phyloP scores from a whole-genome alignment of 768 basidiomycete species.

The Hortiboletus campestris region DNA sequence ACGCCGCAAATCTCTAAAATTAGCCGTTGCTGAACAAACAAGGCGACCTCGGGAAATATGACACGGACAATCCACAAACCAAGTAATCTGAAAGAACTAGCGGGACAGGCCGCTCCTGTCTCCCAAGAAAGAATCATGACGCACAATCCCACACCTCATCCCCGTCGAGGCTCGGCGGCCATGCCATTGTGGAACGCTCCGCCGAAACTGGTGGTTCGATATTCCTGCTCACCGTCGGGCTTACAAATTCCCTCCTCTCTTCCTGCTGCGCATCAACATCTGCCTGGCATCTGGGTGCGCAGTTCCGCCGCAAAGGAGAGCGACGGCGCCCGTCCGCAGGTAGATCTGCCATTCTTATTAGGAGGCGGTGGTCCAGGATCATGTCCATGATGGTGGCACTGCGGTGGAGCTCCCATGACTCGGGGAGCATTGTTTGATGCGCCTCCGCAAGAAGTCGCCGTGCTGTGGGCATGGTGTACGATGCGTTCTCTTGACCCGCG shows the following conservation, averaged over 20 bases:
- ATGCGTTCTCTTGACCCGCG: neutral
- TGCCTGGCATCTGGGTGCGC: slow-evolving; percentile 28
- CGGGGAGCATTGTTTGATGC: slow-evolving; percentile 27
- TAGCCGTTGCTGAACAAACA: slow-evolving; percentile 7
- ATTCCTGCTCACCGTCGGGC: neutral
- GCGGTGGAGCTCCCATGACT: slow-evolving; percentile 31
- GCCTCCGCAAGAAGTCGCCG: slow-evolving; percentile 28
- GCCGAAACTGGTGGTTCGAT: slow-evolving; percentile 38
- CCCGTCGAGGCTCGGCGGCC: slow-evolving; percentile 27
- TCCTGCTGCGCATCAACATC: slow-evolving; percentile 35
- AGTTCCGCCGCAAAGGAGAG: slow-evolving; percentile 13
- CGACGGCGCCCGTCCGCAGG: slow-evolving; percentile 4
- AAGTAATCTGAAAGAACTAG: slow-evolving; percentile 19
- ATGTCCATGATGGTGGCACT: slow-evolving; percentile 46
- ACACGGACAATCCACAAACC: slow-evolving; percentile 15
- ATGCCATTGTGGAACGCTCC: slow-evolving; percentile 43
- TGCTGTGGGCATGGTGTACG: slow-evolving; percentile 1
- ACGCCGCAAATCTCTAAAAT: slow-evolving; percentile 22
- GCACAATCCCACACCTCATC: slow-evolving; percentile 17
- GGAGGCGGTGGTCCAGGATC: slow-evolving; percentile 37
- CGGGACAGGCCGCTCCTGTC: slow-evolving; percentile 7
- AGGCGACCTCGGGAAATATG: slow-evolving; percentile 19
- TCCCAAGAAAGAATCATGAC: slow-evolving; percentile 14
- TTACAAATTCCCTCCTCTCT: neutral
- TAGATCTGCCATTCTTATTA: slow-evolving; percentile 4